These are phyloP conservation scores for Solanum chaucha DNA, from an alignment of 257 asterid genomes.

Conservation along the genomic window DNA sequence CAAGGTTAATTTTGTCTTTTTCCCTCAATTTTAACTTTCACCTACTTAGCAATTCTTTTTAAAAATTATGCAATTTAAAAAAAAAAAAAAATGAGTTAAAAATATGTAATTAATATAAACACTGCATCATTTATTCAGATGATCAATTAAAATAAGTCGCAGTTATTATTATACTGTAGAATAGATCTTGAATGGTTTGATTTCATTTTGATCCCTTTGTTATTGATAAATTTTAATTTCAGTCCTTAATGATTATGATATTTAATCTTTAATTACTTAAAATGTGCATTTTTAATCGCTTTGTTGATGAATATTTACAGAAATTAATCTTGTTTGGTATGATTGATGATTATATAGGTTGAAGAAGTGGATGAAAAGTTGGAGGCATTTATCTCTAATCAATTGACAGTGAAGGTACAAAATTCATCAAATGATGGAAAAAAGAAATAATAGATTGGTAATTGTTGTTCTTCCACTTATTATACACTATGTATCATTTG, in stretches of 20 bases:
- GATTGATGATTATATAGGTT: neutral
- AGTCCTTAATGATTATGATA: neutral
- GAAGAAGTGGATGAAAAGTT: neutral
- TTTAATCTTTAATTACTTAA: neutral
- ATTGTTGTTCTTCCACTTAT: neutral
- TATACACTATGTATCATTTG: neutral
- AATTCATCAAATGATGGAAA: neutral
- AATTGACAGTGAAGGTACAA: neutral
- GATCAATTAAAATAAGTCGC: too few relatives aligned
- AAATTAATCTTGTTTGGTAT: neutral
- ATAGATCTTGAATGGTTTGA: neutral
- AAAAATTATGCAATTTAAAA: too few relatives aligned
- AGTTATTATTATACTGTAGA: too few relatives aligned
- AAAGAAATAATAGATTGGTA: neutral
- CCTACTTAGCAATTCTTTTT: neutral
- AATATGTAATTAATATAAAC: too few relatives aligned
- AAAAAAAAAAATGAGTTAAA: too few relatives aligned
- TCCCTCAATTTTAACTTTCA: neutral
- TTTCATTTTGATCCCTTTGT: neutral
- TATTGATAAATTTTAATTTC: neutral
- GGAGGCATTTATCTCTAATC: neutral
- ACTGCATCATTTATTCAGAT: too few relatives aligned
- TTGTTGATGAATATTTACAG: neutral
- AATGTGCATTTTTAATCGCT: neutral
- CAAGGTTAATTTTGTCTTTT: conserved; percentile 26